Conservation (phyloP, 257 asterid genomes). For the Solanum chaucha region DNA sequence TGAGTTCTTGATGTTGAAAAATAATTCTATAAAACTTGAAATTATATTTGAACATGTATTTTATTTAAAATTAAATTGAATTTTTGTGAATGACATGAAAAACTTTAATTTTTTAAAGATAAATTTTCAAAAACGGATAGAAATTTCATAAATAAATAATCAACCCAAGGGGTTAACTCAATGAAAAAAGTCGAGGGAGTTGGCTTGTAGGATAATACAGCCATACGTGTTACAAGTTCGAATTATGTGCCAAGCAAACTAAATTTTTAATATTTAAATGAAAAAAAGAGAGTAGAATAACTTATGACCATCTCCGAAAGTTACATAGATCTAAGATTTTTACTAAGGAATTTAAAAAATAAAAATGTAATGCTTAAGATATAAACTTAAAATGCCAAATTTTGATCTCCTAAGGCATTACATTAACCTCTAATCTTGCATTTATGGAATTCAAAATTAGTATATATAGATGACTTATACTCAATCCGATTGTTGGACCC, state of each 20-base stretch:
- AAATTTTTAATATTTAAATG: not conserved
- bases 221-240: not conserved
- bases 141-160: not conserved
- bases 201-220: not conserved
- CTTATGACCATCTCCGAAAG: not conserved
- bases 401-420: no score
- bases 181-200: not conserved
- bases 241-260: not conserved
- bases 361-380: not conserved
- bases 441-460: not conserved
- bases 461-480: no score
- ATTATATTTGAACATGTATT: not conserved
- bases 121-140: not conserved
- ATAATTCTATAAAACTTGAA: not conserved
- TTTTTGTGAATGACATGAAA: not conserved
- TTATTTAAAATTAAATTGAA: not conserved
- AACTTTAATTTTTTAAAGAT: no score
- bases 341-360: not conserved
- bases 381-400: no score
- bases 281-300: not conserved
- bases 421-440: not conserved
- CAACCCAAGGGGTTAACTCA: not conserved
- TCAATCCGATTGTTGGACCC: not conserved
- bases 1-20: not conserved
- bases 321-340: no score